Evolutionary conservation across 805 yeast genomes (phyloP).

Genomic region (Zygosaccharomyces bailii): DNA sequence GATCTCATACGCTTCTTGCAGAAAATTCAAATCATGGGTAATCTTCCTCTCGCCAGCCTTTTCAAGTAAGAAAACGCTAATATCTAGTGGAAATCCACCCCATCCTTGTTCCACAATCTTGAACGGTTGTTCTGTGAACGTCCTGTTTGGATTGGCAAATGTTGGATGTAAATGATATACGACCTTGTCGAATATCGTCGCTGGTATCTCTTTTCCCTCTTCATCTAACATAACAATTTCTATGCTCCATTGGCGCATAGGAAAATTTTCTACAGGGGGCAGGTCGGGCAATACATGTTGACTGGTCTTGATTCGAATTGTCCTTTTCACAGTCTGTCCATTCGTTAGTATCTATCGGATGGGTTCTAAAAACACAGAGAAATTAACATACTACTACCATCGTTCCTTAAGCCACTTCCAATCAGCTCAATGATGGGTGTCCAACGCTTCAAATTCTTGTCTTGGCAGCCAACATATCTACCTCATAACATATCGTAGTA

Average conservation of each 20-base stretch:
- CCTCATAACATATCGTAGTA: background rate
- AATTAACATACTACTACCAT: conserved; percentile 29
- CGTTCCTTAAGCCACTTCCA: conserved; percentile 1
- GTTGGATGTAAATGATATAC: conserved; percentile 95
- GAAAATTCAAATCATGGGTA: conserved; percentile 85
- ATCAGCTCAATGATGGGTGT: conserved; percentile 2
- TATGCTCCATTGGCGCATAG: conserved; percentile 92
- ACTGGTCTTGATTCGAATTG: conserved; percentile 79
- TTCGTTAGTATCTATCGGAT: conserved; percentile 12
- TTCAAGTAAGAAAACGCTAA: conserved; percentile 72
- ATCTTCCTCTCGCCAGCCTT: conserved; percentile 85
- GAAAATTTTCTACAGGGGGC: conserved; percentile 85
- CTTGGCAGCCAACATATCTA: background rate
- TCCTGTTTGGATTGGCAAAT: conserved; percentile 81
- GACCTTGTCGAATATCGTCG: conserved; percentile 84
- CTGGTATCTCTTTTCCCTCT: conserved; percentile 79
- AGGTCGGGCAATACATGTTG: conserved; percentile 79
- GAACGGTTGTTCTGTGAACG: conserved; percentile 80
- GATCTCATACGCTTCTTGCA: conserved; percentile 66
- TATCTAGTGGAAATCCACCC: conserved; percentile 94
- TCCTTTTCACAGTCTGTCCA: conserved; percentile 61
- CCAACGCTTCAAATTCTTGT: background rate
- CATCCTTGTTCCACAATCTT: conserved; percentile 90
- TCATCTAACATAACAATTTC: conserved; percentile 71
- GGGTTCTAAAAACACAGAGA: background rate